phyloP scores from a whole-genome alignment of 768 basidiomycete species.

The Tephrocybe sp. region DNA sequence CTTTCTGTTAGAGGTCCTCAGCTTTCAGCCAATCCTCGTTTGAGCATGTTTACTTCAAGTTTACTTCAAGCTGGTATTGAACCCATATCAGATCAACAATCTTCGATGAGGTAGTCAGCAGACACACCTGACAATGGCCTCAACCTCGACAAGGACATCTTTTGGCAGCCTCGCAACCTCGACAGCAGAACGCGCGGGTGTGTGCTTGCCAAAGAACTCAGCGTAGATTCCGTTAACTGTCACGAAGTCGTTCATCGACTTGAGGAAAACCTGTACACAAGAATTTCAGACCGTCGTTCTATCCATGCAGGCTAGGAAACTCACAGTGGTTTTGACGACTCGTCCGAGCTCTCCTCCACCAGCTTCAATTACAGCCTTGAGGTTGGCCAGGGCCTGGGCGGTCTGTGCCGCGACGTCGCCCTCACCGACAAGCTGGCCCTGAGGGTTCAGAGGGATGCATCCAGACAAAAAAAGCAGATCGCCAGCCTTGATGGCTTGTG shows the following conservation, averaged over 20 bases:
- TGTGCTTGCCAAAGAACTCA: constrained; percentile 85
- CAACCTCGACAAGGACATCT: constrained; percentile 91
- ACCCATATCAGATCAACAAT: background rate
- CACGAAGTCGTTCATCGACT: constrained; percentile 88
- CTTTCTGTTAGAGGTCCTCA: background rate
- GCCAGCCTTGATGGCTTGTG: constrained; percentile 81
- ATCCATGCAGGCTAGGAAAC: constrained; percentile 25
- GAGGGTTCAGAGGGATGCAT: constrained; percentile 82
- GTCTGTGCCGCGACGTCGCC: constrained; percentile 77
- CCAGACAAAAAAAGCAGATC: constrained; percentile 90
- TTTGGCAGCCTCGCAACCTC: constrained; percentile 88
- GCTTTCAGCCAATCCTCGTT: too few species aligned
- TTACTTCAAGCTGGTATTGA: constrained; percentile 32
- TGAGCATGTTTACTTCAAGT: background rate
- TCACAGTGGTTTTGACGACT: constrained; percentile 89
- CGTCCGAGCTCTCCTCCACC: constrained; percentile 76
- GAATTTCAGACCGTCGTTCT: background rate
- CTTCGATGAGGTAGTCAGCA: background rate
- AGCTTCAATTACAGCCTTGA: constrained; percentile 80
- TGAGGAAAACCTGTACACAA: constrained; percentile 75
- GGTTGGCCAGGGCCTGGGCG: constrained; percentile 82
- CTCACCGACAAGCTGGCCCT: constrained; percentile 67
- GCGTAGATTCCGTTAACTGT: constrained; percentile 82
- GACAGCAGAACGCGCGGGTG: constrained; percentile 90
- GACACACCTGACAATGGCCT: constrained; percentile 77